Evolutionary conservation across 768 basidiomycete genomes (phyloP).

Genomic region (Pleurotus citrinopileatus): DNA sequence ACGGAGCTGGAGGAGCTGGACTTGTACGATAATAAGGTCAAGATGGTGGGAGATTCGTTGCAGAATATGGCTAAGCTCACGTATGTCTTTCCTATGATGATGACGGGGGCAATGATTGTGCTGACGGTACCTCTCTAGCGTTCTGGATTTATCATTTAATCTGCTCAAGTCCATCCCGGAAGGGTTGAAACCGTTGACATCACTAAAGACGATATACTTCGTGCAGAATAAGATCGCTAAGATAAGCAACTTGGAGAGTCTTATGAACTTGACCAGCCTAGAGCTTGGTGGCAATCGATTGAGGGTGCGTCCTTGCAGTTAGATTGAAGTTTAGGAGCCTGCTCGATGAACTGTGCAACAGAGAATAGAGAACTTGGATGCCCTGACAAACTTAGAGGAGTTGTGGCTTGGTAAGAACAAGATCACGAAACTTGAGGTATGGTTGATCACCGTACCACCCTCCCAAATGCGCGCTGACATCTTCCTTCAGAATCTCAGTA

Average conservation of each 20-base stretch:
- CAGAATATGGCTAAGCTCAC: slow-evolving; percentile 50
- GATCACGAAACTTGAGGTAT: slow-evolving; percentile 81
- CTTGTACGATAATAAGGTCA: slow-evolving; percentile 94
- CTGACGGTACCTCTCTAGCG: slow-evolving; percentile 35
- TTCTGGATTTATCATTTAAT: slow-evolving; percentile 95
- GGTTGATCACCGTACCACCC: not conserved
- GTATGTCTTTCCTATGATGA: slow-evolving; percentile 44
- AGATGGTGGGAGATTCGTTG: slow-evolving; percentile 65
- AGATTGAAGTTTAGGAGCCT: no score
- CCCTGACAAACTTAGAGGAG: slow-evolving; percentile 81
- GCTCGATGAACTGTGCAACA: no score
- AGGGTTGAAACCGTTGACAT: slow-evolving; percentile 50
- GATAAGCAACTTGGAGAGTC: slow-evolving; percentile 64
- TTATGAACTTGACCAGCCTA: slow-evolving; percentile 65
- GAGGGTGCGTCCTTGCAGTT: slow-evolving; percentile 59
- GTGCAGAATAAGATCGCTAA: slow-evolving; percentile 93
- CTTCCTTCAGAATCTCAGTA: slow-evolving; percentile 58
- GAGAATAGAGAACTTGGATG: slow-evolving; percentile 86
- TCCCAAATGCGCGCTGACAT: not conserved
- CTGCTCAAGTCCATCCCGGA: slow-evolving; percentile 72
- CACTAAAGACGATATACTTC: slow-evolving; percentile 82
- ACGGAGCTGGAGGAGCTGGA: slow-evolving; percentile 84
- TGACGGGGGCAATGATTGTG: not conserved
- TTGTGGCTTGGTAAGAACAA: slow-evolving; percentile 99
- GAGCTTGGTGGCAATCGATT: slow-evolving; percentile 95